phyloP scores from a whole-genome alignment of 495 filamentous ascomycete genomes.

The Diplogelasinospora grovesii region DNA sequence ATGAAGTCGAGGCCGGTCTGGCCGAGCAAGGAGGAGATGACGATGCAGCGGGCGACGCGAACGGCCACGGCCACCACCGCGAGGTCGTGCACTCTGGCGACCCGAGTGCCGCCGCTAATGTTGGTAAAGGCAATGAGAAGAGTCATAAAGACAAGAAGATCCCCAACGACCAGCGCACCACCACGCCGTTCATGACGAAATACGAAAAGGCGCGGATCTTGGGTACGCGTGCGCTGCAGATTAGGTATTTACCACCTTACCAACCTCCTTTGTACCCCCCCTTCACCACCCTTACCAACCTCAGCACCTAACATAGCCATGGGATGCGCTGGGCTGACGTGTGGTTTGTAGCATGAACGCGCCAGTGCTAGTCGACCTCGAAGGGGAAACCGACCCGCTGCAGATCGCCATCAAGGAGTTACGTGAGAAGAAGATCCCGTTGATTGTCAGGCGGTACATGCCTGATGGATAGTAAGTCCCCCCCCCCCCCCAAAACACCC shows the following conservation, averaged over 20 bases:
- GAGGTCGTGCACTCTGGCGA: conserved; percentile 62
- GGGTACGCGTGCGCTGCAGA: conserved; percentile 89
- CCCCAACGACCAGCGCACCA: conserved; percentile 76
- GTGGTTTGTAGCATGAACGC: conserved; percentile 77
- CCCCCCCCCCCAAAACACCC: background rate
- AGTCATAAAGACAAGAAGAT: conserved; percentile 83
- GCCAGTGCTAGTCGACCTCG: conserved; percentile 90
- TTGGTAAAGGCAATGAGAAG: conserved; percentile 39
- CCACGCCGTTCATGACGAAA: conserved; percentile 99
- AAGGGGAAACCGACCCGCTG: conserved; percentile 95
- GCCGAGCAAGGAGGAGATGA: too few relatives aligned
- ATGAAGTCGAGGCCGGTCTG: too few relatives aligned
- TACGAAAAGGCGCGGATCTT: conserved; percentile 92
- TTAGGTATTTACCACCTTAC: conserved; percentile 57
- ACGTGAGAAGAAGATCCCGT: conserved; percentile 94
- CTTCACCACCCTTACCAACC: too few relatives aligned
- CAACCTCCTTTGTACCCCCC: background rate
- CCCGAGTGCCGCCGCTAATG: conserved; percentile 58
- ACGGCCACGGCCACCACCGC: conserved; percentile 42
- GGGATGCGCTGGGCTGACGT: too few relatives aligned
- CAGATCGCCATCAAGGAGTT: conserved; percentile 97
- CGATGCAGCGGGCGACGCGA: conserved; percentile 41
- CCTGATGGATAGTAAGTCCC: conserved; percentile 87
- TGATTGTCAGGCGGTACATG: conserved; percentile 89
- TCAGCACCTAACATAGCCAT: too few relatives aligned